A percentile compares a stretch with the other conserved stretches of the same genome.
These are phyloP conservation scores for Dactylellina cionopaga DNA, from an alignment of 2,329 filamentous ascomycete species.

Conservation along the genomic window DNA sequence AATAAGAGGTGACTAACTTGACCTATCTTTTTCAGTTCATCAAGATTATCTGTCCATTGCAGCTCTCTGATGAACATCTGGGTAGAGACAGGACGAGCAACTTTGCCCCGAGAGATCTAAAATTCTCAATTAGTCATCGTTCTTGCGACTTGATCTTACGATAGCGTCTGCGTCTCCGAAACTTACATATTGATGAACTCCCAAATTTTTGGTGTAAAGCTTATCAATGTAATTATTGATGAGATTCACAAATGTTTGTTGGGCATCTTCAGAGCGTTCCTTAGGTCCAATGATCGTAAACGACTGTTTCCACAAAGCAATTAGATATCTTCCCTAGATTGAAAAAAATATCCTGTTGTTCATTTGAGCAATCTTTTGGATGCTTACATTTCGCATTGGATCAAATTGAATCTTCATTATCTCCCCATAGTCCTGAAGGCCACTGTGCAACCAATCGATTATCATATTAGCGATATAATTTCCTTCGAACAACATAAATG, in stretches of 20 bases:
- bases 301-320: slow-evolving; percentile 5
- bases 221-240: slow-evolving; percentile 23
- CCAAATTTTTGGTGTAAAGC: slow-evolving; percentile 13
- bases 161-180: too few relatives aligned
- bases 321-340: background rate
- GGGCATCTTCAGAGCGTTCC: slow-evolving; percentile 13
- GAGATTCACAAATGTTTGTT: slow-evolving; percentile 18
- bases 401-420: slow-evolving; percentile 41
- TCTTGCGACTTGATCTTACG: too few relatives aligned
- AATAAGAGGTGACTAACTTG: slow-evolving; percentile 3
- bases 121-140: background rate
- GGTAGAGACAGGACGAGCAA: slow-evolving; percentile 25
- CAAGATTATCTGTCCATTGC: slow-evolving; percentile 36
- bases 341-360: background rate
- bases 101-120: slow-evolving; percentile 21
- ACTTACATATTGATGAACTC: slow-evolving; percentile 13
- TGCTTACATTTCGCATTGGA: slow-evolving; percentile 36
- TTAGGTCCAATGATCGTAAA: slow-evolving; percentile 39
- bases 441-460: background rate
- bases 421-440: slow-evolving; percentile 25
- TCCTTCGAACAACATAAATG: background rate
- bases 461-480: background rate
- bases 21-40: slow-evolving; percentile 18
- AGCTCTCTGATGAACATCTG: slow-evolving; percentile 36
- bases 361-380: background rate